phyloP scores from a whole-genome alignment of 495 filamentous ascomycete species.

The Entonaema liquescens region DNA sequence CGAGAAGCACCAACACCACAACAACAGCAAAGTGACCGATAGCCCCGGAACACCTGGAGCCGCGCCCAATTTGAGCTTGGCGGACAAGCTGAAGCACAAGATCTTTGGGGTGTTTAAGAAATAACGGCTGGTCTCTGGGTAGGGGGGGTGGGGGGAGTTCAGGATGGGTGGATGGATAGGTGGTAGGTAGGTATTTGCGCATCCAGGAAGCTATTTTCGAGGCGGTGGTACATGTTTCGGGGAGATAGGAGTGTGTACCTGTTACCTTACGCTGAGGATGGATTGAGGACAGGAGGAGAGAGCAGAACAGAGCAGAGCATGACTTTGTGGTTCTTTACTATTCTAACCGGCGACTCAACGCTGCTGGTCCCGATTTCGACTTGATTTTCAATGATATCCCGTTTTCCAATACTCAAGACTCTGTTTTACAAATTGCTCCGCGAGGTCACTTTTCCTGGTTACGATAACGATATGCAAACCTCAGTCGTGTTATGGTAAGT shows the following conservation, averaged over 20 bases:
- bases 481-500: neutral
- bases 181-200: neutral
- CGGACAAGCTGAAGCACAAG: conserved; percentile 60
- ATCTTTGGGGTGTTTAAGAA: conserved; percentile 56
- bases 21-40: conserved; percentile 16
- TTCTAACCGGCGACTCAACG: conserved; percentile 18
- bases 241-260: neutral
- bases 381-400: conserved; percentile 32
- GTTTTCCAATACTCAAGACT: neutral
- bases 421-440: neutral
- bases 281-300: neutral
- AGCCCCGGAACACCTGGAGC: conserved; percentile 10
- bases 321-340: conserved; percentile 17
- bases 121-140: too few species aligned
- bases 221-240: conserved; percentile 1
- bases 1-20: conserved; percentile 24
- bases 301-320: neutral
- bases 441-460: neutral
- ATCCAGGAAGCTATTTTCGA: too few species aligned
- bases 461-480: neutral
- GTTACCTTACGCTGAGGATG: neutral
- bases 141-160: neutral
- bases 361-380: conserved; percentile 25
- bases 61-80: conserved; percentile 45
- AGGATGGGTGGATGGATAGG: neutral